phyloP scores from a whole-genome alignment of 2,329 filamentous ascomycete species.

The Tolypocladium guangdongense region DNA sequence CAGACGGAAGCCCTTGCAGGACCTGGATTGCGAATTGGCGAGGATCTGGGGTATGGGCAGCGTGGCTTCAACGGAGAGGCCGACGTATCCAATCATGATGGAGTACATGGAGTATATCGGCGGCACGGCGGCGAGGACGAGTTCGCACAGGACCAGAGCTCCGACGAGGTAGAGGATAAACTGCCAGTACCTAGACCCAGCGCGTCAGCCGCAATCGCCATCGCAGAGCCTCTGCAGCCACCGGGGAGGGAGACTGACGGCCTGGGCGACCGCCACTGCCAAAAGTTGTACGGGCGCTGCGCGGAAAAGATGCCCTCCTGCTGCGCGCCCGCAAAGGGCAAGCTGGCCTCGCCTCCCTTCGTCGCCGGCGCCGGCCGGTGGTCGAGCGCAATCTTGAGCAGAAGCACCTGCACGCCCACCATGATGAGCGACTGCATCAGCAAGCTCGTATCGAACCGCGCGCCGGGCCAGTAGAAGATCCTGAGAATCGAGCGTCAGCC shows the following conservation, averaged over 20 bases:
- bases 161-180: conserved; percentile 60
- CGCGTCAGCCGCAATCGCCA: not conserved
- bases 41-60: conserved; percentile 71
- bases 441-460: conserved; percentile 51
- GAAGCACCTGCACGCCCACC: conserved; percentile 49
- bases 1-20: conserved; percentile 67
- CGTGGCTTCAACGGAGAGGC: conserved; percentile 69
- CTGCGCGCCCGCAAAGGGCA: conserved; percentile 48
- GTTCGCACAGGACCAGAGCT: conserved; percentile 49
- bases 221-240: not conserved
- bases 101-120: conserved; percentile 56
- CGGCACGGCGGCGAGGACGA: conserved; percentile 51
- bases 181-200: conserved; percentile 55
- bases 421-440: conserved; percentile 56
- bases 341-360: conserved; percentile 47
- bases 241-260: conserved; percentile 35
- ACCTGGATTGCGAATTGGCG: conserved; percentile 55
- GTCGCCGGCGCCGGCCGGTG: conserved; percentile 49
- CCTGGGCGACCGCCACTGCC: conserved; percentile 67
- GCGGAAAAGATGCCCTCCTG: conserved; percentile 25
- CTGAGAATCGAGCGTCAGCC: conserved; percentile 25
- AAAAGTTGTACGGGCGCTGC: conserved; percentile 65
- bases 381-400: conserved; percentile 59
- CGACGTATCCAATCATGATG: conserved; percentile 58
- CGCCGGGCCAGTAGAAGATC: conserved; percentile 60